Base-by-base conservation (phyloP, 306 rosid species). In the Herpetospermum pedunculosum region DNA sequence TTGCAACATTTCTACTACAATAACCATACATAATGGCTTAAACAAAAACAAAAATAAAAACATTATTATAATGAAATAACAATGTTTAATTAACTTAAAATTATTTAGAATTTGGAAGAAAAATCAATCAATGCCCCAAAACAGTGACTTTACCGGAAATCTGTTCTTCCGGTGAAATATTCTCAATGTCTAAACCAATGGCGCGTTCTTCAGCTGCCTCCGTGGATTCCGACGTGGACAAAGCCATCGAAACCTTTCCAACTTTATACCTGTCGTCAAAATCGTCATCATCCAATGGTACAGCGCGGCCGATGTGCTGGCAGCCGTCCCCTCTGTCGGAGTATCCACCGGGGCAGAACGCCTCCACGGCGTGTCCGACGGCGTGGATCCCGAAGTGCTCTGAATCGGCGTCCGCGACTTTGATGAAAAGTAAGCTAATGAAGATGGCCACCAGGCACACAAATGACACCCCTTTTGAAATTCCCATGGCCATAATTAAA, bases 121-220 rank as follows among this genome's bases (percentile, higher is more conserved):
- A 29, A 0, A 2, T 4, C 32, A 46, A 16, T 82, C 44, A 83
- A 72, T 85, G 87, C 55, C 89, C 87, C 76, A 86, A 23, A 34
- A 83, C 81, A 29, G 53, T 16, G 1, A 77, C 53, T 67, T n/a
- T 77, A 2, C 26, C 48, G 15, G 40, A 4, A 46, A 8, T 2
- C 6, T 15, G 77, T 26, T 58, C 76, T 1, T 75, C 69, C 3
- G 53, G 21, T 5, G 34, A 46, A 1, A 19, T 0, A 9, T 4
- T 0, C 11, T 12, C 25, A 1, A 40, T 5, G 1, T 1, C 62
- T 19, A 21, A 3, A 19, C 1, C 8, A 14, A 10, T 50, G 1
- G 25, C 13, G 52, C 1, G 6, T 37, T 41, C 5, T 19, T 13
- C 26, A 13, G 28, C 46, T 12, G 1, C 77, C n/a, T 8, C 26